Base-by-base conservation (phyloP, 2,329 filamentous ascomycete species). In the Dothistroma pini region DNA sequence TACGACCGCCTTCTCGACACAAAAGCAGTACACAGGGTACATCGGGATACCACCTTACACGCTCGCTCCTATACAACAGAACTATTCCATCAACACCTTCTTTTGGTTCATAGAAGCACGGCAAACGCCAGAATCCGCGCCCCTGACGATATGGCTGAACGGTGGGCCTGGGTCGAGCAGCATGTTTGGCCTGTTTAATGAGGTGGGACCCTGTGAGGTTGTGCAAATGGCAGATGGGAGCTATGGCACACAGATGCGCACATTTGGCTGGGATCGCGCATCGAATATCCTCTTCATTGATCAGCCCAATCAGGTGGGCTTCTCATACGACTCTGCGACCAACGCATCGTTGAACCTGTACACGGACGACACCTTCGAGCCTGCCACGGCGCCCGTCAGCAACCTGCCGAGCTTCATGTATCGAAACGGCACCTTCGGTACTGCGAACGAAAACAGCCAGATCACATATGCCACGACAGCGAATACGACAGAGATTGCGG, bases 1-100 rank as follows among this genome's bases (percentile, higher is more conserved):
- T 73, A 82, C 78, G 52, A 90, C 88, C 1, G 84, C 83, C 8
- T 89, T 89, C 68, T 71, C 79, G 50, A 79, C 78, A 0, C 88
- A 91, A 73, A 82, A 86, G 72, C 88, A 90, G 72, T 89, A 87
- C 70, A 84, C 86, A 4, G 88, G 88, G 69, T 90, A 89, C 82
- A 84, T 90, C 59, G 81, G 76, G 57, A 75, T 90, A 16, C 74
- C 74, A 9, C 86, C 78, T 11, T 76, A 71, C 60, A 79, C 77
- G 1, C 73, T 81, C 55, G 72, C 70, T 31, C 76, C 77, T 0
- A 77, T 78, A 60, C 76, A 79, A 64, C 83, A 85, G 66, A 71
- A 83, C 59, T 85, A 85, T 66, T 77, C 80, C 1, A 84, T 86
- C 65, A 85, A 86, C 68, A 86, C 82, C 52, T 87, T 86, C 72